phyloP scores from a whole-genome alignment of 345 rosid genomes.

The Crucihimalaya himalaica region DNA sequence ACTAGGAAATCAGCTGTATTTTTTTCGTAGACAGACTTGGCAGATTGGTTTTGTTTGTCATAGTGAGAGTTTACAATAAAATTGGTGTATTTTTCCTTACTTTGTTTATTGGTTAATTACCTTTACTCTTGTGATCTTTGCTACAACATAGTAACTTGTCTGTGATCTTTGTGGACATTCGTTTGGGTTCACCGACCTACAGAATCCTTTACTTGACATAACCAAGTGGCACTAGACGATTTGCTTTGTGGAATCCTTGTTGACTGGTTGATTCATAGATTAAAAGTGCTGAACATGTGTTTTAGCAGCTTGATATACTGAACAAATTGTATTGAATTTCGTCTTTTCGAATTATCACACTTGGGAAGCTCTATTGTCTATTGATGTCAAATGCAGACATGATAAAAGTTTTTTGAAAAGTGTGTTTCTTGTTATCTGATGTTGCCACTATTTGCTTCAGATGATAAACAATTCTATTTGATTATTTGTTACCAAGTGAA shows the following conservation, averaged over 20 bases:
- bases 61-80: conserved; percentile 38
- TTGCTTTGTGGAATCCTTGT: conserved; percentile 8
- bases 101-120: conserved; percentile 8
- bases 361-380: background rate
- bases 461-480: background rate
- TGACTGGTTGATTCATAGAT: conserved; percentile 25
- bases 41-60: conserved; percentile 39
- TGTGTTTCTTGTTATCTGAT: conserved; percentile 6
- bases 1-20: conserved; percentile 47
- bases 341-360: background rate
- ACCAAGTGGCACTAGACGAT: conserved; percentile 17
- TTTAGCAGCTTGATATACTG: conserved; percentile 19
- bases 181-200: conserved; percentile 4
- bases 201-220: conserved; percentile 16
- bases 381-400: conserved; percentile 11
- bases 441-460: conserved; percentile 1
- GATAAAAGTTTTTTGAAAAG: conserved; percentile 13
- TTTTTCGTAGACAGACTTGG: conserved; percentile 35
- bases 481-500: background rate
- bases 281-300: conserved; percentile 12
- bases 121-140: background rate
- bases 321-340: background rate
- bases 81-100: conserved; percentile 24
- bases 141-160: background rate
- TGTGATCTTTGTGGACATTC: conserved; percentile 16